Conservation (phyloP, 2,329 filamentous ascomycete genomes). For the Sarocladium kiliense region DNA sequence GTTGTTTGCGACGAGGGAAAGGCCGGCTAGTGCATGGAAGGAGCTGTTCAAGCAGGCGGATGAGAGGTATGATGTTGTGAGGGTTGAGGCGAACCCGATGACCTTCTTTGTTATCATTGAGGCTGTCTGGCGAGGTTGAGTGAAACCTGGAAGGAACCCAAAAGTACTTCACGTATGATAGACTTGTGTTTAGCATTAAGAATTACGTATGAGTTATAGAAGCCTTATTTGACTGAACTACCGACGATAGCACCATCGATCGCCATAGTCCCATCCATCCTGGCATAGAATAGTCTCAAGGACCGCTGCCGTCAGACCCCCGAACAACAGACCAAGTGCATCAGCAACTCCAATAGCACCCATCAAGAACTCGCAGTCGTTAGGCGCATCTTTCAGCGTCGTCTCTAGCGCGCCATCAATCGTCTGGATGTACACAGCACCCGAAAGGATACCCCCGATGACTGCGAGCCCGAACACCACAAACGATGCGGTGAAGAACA, state of each 20-base stretch:
- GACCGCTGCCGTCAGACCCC: slow-evolving; percentile 19
- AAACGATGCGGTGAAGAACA: slow-evolving; percentile 17
- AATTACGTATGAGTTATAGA: too few species aligned
- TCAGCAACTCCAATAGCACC: slow-evolving; percentile 24
- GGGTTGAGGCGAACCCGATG: slow-evolving; percentile 28
- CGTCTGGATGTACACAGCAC: slow-evolving; percentile 23
- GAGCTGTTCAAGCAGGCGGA: slow-evolving; percentile 39
- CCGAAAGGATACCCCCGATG: slow-evolving; percentile 20
- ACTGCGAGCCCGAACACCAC: slow-evolving; percentile 22
- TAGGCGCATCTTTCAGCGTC: slow-evolving; percentile 9
- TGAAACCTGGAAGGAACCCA: neutral
- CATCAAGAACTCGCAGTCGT: slow-evolving; percentile 22
- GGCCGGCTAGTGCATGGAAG: slow-evolving; percentile 39
- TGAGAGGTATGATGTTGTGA: slow-evolving; percentile 35
- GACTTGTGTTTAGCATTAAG: too few species aligned
- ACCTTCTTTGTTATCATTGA: slow-evolving; percentile 32
- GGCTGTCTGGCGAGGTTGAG: slow-evolving; percentile 28
- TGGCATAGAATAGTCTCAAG: slow-evolving; percentile 20
- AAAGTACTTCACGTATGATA: too few species aligned
- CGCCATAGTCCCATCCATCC: slow-evolving; percentile 8
- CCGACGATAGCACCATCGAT: slow-evolving; percentile 22
- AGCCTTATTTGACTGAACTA: too few species aligned
- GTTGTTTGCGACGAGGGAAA: slow-evolving; percentile 43
- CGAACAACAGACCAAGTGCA: slow-evolving; percentile 20
- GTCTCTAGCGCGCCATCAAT: slow-evolving; percentile 17